These are phyloP conservation scores for Vaccinium corymbosum DNA, from an alignment of 148 eudicot species.

Conservation along the genomic window DNA sequence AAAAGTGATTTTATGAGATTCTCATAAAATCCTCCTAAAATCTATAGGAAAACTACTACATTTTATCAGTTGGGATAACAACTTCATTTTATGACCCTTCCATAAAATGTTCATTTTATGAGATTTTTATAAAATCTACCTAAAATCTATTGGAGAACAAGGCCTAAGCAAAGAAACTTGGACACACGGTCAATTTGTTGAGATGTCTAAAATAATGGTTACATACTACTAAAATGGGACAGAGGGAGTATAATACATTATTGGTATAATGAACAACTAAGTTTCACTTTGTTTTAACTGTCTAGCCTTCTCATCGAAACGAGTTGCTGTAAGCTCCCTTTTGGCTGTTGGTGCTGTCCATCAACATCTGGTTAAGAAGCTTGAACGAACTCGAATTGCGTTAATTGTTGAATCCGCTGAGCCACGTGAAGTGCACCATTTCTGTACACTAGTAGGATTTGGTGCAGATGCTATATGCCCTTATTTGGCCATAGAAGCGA, in stretches of 20 bases:
- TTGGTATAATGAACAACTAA: neutral
- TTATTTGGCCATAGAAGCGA: constrained; percentile 86
- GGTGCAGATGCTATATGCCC: constrained; percentile 99
- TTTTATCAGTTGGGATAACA: too few relatives aligned
- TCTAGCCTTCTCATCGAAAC: constrained; percentile 73
- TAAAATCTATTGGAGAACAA: too few relatives aligned
- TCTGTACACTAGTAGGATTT: constrained; percentile 93
- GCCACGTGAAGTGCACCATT: constrained; percentile 99
- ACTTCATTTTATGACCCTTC: too few relatives aligned
- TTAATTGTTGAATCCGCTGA: constrained; percentile 92
- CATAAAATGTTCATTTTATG: too few relatives aligned
- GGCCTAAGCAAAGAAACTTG: too few relatives aligned
- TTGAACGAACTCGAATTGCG: constrained; percentile 86
- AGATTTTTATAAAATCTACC: too few relatives aligned
- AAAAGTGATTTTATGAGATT: too few relatives aligned
- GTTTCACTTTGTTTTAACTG: constrained; percentile 9
- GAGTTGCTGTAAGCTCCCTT: constrained; percentile 88
- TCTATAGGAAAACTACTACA: too few relatives aligned
- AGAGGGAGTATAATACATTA: neutral
- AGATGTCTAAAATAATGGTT: too few relatives aligned
- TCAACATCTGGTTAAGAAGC: constrained; percentile 84
- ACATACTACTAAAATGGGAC: neutral
- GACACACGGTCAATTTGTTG: too few relatives aligned
- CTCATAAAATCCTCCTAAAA: too few relatives aligned
- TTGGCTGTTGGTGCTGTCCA: constrained; percentile 99